These are phyloP conservation scores for Botrytis tulipae DNA, from an alignment of 2,329 filamentous ascomycete genomes.

Conservation along the genomic window DNA sequence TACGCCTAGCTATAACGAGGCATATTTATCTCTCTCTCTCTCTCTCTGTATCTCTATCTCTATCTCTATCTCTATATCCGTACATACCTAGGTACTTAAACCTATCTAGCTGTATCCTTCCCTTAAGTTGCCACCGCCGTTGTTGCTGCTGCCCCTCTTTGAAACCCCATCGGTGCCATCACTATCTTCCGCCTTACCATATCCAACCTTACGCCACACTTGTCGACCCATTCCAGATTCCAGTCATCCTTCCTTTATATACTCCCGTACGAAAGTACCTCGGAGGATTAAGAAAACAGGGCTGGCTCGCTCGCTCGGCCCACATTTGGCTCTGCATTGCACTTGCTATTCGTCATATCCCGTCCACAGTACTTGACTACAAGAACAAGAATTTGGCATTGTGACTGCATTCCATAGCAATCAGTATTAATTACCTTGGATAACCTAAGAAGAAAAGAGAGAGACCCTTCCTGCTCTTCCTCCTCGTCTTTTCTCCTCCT, in stretches of 20 bases:
- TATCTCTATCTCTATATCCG: not conserved
- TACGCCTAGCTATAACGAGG: not conserved
- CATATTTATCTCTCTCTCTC: not conserved
- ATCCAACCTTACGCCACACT: not conserved
- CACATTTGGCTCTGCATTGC: constrained; percentile 1
- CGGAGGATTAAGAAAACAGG: not conserved
- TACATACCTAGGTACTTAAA: not conserved
- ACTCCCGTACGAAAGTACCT: not conserved
- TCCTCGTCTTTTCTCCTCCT: not conserved
- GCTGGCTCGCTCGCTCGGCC: not conserved
- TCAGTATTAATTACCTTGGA: not conserved
- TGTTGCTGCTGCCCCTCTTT: constrained; percentile 1
- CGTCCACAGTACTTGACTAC: not conserved
- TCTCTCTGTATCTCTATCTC: too few species aligned
- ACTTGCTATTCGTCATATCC: constrained; percentile 1
- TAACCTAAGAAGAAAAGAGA: not conserved
- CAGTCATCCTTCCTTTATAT: not conserved
- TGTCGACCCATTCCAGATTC: not conserved
- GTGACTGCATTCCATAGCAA: not conserved
- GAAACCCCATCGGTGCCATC: not conserved
- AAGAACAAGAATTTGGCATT: constrained; percentile 3
- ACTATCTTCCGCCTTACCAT: constrained; percentile 9
- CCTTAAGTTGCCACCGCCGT: not conserved
- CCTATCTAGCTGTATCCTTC: not conserved
- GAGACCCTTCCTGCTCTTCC: not conserved